Conservation (phyloP, 2,329 filamentous ascomycete species). For the Bimuria novae-zelandiae region DNA sequence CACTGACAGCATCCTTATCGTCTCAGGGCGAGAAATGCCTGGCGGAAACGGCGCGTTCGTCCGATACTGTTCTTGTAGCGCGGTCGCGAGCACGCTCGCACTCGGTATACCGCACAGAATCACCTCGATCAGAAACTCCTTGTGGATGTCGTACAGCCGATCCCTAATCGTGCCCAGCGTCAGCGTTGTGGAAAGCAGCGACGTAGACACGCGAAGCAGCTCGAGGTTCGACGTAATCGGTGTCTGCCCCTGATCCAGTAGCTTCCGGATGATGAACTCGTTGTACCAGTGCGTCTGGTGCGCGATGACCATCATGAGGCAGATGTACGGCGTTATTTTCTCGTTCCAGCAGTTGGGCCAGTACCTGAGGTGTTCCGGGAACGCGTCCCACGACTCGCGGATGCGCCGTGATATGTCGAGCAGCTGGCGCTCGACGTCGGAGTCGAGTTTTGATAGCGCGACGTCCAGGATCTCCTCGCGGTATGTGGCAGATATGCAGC, state of each 20-base stretch:
- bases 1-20: slow-evolving; percentile 47
- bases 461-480: slow-evolving; percentile 43
- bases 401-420: slow-evolving; percentile 37
- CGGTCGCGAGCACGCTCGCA: slow-evolving; percentile 35
- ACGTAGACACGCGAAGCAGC: slow-evolving; percentile 31
- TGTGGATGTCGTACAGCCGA: slow-evolving; percentile 37
- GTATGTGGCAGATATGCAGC: slow-evolving; percentile 29
- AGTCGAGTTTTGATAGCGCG: slow-evolving; percentile 28
- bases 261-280: slow-evolving; percentile 43
- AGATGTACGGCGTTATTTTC: slow-evolving; percentile 25
- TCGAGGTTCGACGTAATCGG: slow-evolving; percentile 29
- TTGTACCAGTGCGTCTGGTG: slow-evolving; percentile 42
- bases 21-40: slow-evolving; percentile 39
- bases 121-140: slow-evolving; percentile 35
- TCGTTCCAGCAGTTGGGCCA: slow-evolving; percentile 37
- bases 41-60: slow-evolving; percentile 36
- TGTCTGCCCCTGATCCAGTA: slow-evolving; percentile 30
- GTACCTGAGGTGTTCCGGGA: slow-evolving; percentile 38
- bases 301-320: slow-evolving; percentile 42
- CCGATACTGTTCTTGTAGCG: slow-evolving; percentile 33
- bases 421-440: slow-evolving; percentile 24
- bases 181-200: slow-evolving; percentile 34
- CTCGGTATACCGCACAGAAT: slow-evolving; percentile 37
- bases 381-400: slow-evolving; percentile 29
- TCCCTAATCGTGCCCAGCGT: slow-evolving; percentile 36